Base-by-base conservation (phyloP, 495 filamentous ascomycete genomes). In the Penicillium coprophilum region DNA sequence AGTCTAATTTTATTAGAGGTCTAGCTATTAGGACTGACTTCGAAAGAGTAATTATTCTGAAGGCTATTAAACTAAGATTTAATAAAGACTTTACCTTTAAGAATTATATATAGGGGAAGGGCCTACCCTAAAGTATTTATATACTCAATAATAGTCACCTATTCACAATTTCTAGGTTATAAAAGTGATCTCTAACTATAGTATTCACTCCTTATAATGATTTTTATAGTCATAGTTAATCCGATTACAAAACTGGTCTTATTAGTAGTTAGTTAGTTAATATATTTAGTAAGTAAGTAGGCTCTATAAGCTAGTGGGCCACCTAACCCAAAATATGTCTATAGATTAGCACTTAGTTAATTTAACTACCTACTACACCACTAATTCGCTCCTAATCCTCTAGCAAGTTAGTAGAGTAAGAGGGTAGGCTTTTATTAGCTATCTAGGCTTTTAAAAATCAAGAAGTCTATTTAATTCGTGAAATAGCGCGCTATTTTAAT, bases 231-330 rank as follows among this genome's bases (percentile, higher is more conserved):
- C 15, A 43, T 4, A 17, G 50, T 48, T 31, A 59, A 34, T 11
- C 56, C 30, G 28, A 53, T 59, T 21, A n/a, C 23, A 7, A 59
- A 59, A 15, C 46, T 36, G n/a, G 24, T 50, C 39, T 57, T 28
- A n/a, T n/a, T n/a, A n/a, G n/a, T n/a, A n/a, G n/a, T n/a, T n/a
- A n/a, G n/a, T n/a, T n/a, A n/a, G n/a, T n/a, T n/a, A n/a, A n/a
- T n/a, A n/a, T n/a, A n/a, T n/a, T n/a, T n/a, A n/a, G n/a, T n/a
- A n/a, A n/a, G n/a, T n/a, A n/a, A n/a, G n/a, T n/a, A n/a, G n/a
- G n/a, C n/a, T n/a, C n/a, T n/a, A n/a, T n/a, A n/a, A n/a, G n/a
- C n/a, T n/a, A n/a, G n/a, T n/a, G n/a, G n/a, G n/a, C n/a, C n/a
- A n/a, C n/a, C n/a, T n/a, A n/a, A n/a, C n/a, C n/a, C n/a, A n/a